Evolutionary conservation across 2,329 filamentous ascomycete genomes (phyloP).

Genomic region (Sporothrix dimorphospora): DNA sequence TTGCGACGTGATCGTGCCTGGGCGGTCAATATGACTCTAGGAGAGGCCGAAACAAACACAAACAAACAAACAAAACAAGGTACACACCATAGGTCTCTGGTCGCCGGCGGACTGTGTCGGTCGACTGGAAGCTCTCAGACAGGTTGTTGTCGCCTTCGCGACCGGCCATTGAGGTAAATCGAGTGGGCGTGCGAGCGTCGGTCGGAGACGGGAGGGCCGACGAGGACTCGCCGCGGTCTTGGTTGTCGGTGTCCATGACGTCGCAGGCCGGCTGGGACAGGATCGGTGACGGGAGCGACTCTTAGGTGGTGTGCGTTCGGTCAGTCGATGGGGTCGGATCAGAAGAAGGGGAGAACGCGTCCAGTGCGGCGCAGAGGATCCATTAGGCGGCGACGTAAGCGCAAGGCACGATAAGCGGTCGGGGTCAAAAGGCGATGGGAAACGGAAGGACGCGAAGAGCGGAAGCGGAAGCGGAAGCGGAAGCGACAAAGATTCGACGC

Average conservation of each 20-base stretch:
- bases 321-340: not conserved
- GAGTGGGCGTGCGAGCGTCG: conserved; percentile 26
- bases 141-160: conserved; percentile 43
- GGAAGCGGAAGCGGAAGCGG: not conserved
- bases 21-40: not conserved
- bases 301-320: not conserved
- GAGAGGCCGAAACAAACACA: not conserved
- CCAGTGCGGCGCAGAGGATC: conserved; percentile 20
- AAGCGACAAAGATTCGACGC: not conserved
- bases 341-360: conserved; percentile 6
- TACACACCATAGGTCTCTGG: conserved; percentile 62
- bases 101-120: conserved; percentile 62
- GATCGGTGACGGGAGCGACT: not conserved
- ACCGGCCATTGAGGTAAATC: not conserved
- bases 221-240: conserved; percentile 22
- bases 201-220: conserved; percentile 25
- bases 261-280: not conserved
- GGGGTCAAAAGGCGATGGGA: not conserved
- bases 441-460: too few relatives aligned
- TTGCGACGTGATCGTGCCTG: conserved; percentile 29
- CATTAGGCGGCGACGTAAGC: conserved; percentile 20
- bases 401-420: not conserved
- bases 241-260: conserved; percentile 24
- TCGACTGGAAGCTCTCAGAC: conserved; percentile 61
- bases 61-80: not conserved